A percentile compares a stretch with the other conserved stretches of the same genome.
Evolutionary conservation across 305 asterid species (phyloP).

Genomic region (Fraxinus ornus): DNA sequence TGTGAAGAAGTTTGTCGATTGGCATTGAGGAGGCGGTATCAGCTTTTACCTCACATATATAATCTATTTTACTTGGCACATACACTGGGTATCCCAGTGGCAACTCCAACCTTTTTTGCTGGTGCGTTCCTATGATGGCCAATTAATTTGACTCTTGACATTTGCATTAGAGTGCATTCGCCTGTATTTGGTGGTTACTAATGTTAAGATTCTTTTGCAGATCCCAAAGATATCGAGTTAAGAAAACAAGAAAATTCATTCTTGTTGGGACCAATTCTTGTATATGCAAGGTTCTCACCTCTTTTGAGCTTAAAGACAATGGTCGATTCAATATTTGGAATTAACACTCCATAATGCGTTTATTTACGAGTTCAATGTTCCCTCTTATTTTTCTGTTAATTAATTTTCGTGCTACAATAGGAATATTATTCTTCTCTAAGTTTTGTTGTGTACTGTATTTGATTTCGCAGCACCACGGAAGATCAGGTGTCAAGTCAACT

Average conservation of each 20-base stretch:
- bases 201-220: constrained; percentile 46
- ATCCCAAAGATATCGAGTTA: constrained; percentile 67
- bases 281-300: constrained; percentile 70
- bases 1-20: constrained; percentile 96
- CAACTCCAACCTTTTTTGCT: constrained; percentile 73
- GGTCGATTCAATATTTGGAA: neutral
- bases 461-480: constrained; percentile 57
- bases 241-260: constrained; percentile 79
- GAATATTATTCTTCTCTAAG: neutral
- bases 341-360: neutral
- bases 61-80: constrained; percentile 86
- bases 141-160: constrained; percentile 14
- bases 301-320: neutral
- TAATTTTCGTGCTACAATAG: neutral
- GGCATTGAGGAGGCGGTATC: constrained; percentile 85
- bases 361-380: neutral
- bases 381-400: neutral
- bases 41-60: constrained; percentile 82
- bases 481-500: constrained; percentile 42
- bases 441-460: neutral
- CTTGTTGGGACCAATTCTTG: constrained; percentile 86
- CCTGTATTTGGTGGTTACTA: constrained; percentile 8
- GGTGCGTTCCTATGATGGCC: constrained; percentile 43
- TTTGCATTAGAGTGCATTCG: constrained; percentile 15
- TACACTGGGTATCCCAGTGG: constrained; percentile 78